These are phyloP conservation scores for Trametes polyzona DNA, from an alignment of 1,284 basidiomycete genomes.

Conservation along the genomic window DNA sequence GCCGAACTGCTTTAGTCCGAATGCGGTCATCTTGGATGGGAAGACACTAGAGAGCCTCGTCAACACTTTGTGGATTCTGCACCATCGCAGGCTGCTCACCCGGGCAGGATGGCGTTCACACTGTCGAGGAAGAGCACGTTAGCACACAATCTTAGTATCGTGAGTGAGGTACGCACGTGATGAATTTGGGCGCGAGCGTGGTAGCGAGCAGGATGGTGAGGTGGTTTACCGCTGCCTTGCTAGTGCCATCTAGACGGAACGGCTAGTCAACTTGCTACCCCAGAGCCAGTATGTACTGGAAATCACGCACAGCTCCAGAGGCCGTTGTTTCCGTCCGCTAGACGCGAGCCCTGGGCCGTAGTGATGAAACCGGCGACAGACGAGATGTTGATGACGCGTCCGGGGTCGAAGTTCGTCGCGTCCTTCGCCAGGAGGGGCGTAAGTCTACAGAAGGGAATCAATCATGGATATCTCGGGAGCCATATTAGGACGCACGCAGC, in stretches of 20 bases:
- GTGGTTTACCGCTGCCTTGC: slow-evolving; percentile 85
- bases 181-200: slow-evolving; percentile 61
- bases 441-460: slow-evolving; percentile 44
- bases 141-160: background rate
- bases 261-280: no score
- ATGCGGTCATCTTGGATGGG: slow-evolving; percentile 87
- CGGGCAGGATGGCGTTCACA: slow-evolving; percentile 85
- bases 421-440: slow-evolving; percentile 69
- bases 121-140: slow-evolving; percentile 39
- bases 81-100: slow-evolving; percentile 43
- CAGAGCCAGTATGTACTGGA: background rate
- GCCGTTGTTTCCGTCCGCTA: slow-evolving; percentile 67
- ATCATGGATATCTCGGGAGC: no score
- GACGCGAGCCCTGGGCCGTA: slow-evolving; percentile 46
- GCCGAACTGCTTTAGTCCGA: slow-evolving; percentile 63
- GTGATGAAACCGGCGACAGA: slow-evolving; percentile 71
- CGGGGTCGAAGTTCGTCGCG: slow-evolving; percentile 70
- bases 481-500: slow-evolving; percentile 49
- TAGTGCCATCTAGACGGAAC: slow-evolving; percentile 79
- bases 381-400: slow-evolving; percentile 81
- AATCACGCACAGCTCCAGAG: slow-evolving; percentile 72
- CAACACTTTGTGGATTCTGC: background rate
- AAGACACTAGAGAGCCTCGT: slow-evolving; percentile 70
- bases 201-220: slow-evolving; percentile 76
- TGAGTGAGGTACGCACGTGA: slow-evolving; percentile 55